A percentile compares a stretch with the other conserved stretches of the same genome.
phyloP scores from a whole-genome alignment of 1,284 basidiomycete species.

The Mycena sp. region DNA sequence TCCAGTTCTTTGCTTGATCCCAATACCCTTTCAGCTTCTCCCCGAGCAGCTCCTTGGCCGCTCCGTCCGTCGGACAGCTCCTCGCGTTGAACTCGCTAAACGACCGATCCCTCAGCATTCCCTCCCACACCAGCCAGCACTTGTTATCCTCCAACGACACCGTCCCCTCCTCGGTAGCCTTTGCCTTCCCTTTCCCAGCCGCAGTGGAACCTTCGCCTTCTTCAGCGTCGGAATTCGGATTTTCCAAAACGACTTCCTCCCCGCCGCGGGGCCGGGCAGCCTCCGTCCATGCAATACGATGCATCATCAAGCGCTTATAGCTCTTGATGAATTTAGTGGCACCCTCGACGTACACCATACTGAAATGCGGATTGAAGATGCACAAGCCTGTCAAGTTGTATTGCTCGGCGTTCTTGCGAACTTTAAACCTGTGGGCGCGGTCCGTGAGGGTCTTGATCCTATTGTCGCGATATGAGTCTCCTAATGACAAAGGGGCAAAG shows the following conservation, averaged over 20 bases:
- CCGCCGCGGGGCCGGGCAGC: constrained; percentile 81
- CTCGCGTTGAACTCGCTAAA: constrained; percentile 87
- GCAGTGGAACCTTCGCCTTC: constrained; percentile 39
- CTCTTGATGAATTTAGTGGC: constrained; percentile 86
- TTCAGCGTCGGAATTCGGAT: constrained; percentile 56
- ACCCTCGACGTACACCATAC: constrained; percentile 94
- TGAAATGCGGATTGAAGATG: constrained; percentile 91
- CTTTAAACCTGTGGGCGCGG: constrained; percentile 95
- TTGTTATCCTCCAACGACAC: constrained; percentile 83
- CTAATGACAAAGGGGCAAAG: not conserved
- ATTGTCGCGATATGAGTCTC: constrained; percentile 20
- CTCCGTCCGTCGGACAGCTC: constrained; percentile 85
- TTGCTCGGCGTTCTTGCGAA: constrained; percentile 95
- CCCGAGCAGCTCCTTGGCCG: constrained; percentile 88
- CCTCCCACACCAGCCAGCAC: constrained; percentile 95
- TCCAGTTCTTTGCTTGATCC: constrained; percentile 94
- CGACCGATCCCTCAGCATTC: constrained; percentile 83
- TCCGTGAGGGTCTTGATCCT: constrained; percentile 92
- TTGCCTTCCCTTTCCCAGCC: constrained; percentile 43
- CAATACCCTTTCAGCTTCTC: constrained; percentile 88
- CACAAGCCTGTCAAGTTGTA: constrained; percentile 88
- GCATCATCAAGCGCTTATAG: constrained; percentile 89
- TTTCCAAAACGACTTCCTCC: constrained; percentile 74
- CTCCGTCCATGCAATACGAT: constrained; percentile 96
- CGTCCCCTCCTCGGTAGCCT: constrained; percentile 45